These are phyloP conservation scores for Eremomyces bilateralis DNA, from an alignment of 495 filamentous ascomycete genomes.

Conservation along the genomic window DNA sequence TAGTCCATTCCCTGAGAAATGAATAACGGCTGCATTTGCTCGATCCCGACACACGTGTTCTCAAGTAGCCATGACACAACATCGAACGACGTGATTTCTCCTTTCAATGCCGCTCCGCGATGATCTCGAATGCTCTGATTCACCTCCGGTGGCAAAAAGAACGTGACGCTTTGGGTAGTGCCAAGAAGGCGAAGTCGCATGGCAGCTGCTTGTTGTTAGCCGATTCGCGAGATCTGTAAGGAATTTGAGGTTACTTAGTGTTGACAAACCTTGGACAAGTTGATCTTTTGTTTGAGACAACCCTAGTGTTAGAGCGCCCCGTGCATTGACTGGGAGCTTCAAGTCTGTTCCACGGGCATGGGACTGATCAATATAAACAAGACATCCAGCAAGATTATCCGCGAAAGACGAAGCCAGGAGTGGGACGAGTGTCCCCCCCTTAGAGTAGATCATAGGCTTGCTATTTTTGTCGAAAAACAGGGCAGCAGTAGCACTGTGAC, in stretches of 20 bases:
- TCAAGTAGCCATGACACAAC: constrained; percentile 38
- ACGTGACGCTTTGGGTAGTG: constrained; percentile 9
- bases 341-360: constrained; percentile 57
- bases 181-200: constrained; percentile 12
- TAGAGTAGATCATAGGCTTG: constrained; percentile 22
- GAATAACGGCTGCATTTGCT: constrained; percentile 32
- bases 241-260: constrained; percentile 1
- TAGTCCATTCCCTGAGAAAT: constrained; percentile 36
- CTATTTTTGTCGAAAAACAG: constrained; percentile 26
- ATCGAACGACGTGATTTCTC: constrained; percentile 24
- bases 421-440: constrained; percentile 18
- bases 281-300: constrained; percentile 42
- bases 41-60: constrained; percentile 33
- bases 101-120: constrained; percentile 1
- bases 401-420: constrained; percentile 37
- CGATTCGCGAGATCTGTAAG: neutral
- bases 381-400: constrained; percentile 34
- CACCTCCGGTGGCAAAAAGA: constrained; percentile 28
- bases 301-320: constrained; percentile 48
- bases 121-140: constrained; percentile 19
- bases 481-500: constrained; percentile 20
- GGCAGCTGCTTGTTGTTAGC: too few relatives aligned
- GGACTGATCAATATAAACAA: constrained; percentile 51
- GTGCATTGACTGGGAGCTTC: constrained; percentile 32
- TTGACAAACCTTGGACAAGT: constrained; percentile 32